phyloP scores from a whole-genome alignment of 179 eudicot species.

The Actinidia polygama region DNA sequence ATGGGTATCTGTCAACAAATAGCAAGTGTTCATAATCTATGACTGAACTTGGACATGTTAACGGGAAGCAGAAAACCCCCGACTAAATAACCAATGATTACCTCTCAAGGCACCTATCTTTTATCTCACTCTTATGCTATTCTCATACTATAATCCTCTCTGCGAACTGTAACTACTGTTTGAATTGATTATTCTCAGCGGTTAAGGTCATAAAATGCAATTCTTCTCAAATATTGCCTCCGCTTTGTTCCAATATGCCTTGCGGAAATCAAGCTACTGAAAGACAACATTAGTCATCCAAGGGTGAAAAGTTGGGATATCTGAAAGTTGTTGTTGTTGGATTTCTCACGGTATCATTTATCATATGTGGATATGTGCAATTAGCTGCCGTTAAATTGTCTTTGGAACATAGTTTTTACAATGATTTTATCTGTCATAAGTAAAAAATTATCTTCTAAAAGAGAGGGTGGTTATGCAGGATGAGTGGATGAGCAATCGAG shows the following conservation, averaged over 20 bases:
- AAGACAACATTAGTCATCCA: slow-evolving; percentile 48
- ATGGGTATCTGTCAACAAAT: slow-evolving; percentile 87
- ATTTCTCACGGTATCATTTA: slow-evolving; percentile 55
- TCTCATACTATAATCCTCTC: background rate
- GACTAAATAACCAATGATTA: slow-evolving; percentile 69
- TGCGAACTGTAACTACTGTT: slow-evolving; percentile 3
- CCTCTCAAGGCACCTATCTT: slow-evolving; percentile 69
- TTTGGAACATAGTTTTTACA: background rate
- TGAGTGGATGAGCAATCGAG: background rate
- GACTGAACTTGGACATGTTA: slow-evolving; percentile 67
- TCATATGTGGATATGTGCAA: slow-evolving; percentile 1
- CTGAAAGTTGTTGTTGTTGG: slow-evolving; percentile 71
- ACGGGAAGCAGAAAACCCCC: slow-evolving; percentile 90
- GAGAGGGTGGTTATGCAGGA: slow-evolving; percentile 43
- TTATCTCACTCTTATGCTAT: background rate
- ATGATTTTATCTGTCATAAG: background rate
- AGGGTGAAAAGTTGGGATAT: slow-evolving; percentile 65
- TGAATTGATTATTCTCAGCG: slow-evolving; percentile 56
- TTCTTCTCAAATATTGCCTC: slow-evolving; percentile 69
- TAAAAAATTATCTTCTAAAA: slow-evolving; percentile 10
- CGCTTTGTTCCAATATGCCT: slow-evolving; percentile 44
- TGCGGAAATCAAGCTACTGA: slow-evolving; percentile 51
- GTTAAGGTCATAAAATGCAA: slow-evolving; percentile 78
- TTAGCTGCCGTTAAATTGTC: background rate
- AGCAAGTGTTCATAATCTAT: slow-evolving; percentile 86